These are phyloP conservation scores for Candida ortonii DNA, from an alignment of 805 yeast genomes.

Conservation along the genomic window DNA sequence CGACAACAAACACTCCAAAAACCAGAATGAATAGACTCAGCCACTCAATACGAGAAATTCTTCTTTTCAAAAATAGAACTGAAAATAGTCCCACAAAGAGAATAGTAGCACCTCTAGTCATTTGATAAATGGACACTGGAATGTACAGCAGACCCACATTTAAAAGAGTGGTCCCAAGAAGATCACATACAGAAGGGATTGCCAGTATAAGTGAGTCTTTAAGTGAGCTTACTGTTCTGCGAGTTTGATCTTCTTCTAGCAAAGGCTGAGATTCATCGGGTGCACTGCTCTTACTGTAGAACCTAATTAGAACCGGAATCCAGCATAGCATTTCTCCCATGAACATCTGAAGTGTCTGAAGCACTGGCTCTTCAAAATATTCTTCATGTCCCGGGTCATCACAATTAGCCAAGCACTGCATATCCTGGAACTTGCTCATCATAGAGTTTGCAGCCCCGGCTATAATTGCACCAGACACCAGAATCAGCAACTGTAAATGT, in stretches of 20 bases:
- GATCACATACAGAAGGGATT: conserved; percentile 69
- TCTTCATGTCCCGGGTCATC: conserved; percentile 43
- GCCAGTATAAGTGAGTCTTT: conserved; percentile 39
- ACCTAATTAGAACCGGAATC: conserved; percentile 28
- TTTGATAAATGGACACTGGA: conserved; percentile 79
- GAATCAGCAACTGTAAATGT: conserved; percentile 27
- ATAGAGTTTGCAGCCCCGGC: conserved; percentile 74
- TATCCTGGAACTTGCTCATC: conserved; percentile 72
- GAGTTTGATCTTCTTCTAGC: conserved; percentile 7
- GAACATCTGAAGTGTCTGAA: conserved; percentile 81
- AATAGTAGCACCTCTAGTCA: conserved; percentile 80
- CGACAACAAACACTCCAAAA: conserved; percentile 69
- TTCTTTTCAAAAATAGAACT: conserved; percentile 55
- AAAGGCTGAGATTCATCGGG: conserved; percentile 2
- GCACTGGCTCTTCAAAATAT: conserved; percentile 70
- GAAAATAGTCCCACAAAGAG: conserved; percentile 73
- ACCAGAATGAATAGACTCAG: conserved; percentile 58
- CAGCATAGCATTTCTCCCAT: conserved; percentile 57
- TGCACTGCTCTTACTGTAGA: not conserved
- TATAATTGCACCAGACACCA: conserved; percentile 53
- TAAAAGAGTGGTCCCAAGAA: conserved; percentile 70
- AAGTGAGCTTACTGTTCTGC: conserved; percentile 16
- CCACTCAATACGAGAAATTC: conserved; percentile 66
- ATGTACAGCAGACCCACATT: conserved; percentile 70
- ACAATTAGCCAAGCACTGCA: conserved; percentile 64